Evolutionary conservation across 1,139 yeast species (phyloP).

Genomic region (Blastobotrys elegans): DNA sequence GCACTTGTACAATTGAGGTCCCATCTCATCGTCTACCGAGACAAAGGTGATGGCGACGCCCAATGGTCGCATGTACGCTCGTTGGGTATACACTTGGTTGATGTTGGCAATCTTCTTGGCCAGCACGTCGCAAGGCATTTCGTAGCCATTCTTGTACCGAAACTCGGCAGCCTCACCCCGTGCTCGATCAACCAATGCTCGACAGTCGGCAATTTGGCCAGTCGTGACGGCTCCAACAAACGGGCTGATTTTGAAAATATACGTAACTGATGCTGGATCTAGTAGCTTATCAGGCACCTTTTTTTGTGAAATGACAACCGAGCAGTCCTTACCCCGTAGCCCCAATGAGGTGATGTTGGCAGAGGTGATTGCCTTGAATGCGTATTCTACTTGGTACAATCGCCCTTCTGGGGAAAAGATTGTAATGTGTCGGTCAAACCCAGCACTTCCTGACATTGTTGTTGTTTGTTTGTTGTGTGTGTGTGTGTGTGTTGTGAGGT

Average conservation of each 20-base stretch:
- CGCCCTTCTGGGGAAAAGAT: conserved; percentile 98
- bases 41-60: conserved; percentile 90
- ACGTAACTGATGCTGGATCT: conserved; percentile 80
- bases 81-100: conserved; percentile 91
- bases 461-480: not conserved
- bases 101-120: conserved; percentile 94
- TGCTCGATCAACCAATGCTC: conserved; percentile 86
- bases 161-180: conserved; percentile 93
- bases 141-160: conserved; percentile 90
- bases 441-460: conserved; percentile 43
- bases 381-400: conserved; percentile 91
- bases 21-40: conserved; percentile 80
- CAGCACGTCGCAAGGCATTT: conserved; percentile 91
- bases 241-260: conserved; percentile 76
- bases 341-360: conserved; percentile 88
- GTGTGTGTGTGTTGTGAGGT: not conserved
- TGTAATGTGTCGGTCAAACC: conserved; percentile 97
- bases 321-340: conserved; percentile 77
- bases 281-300: conserved; percentile 92
- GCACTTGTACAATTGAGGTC: conserved; percentile 88
- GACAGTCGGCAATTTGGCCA: conserved; percentile 95
- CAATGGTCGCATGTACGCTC: conserved; percentile 98
- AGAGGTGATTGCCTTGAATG: conserved; percentile 93
- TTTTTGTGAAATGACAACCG: conserved; percentile 91
- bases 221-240: conserved; percentile 88